These are phyloP conservation scores for Leishmania major DNA, from an alignment of 208 protist species.

Conservation along the genomic window DNA sequence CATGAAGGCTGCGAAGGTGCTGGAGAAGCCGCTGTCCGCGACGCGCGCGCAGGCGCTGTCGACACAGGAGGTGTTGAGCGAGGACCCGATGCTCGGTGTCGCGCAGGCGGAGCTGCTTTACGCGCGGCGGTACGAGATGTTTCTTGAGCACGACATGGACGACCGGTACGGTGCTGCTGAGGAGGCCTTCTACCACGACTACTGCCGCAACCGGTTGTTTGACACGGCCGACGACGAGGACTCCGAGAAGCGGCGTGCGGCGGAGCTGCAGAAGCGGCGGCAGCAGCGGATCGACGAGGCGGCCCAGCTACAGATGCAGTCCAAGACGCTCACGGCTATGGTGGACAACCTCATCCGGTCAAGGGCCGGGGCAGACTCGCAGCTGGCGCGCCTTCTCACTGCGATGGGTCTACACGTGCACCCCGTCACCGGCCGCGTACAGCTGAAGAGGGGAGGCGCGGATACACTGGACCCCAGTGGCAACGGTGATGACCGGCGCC, in stretches of 20 bases:
- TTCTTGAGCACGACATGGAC: constrained; percentile 64
- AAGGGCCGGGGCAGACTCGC: constrained; percentile 36
- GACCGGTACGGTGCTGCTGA: constrained; percentile 65
- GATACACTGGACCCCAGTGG: background rate
- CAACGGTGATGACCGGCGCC: background rate
- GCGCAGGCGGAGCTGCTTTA: constrained; percentile 39
- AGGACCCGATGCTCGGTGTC: constrained; percentile 31
- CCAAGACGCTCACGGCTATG: constrained; percentile 52
- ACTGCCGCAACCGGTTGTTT: constrained; percentile 24
- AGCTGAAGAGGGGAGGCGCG: background rate
- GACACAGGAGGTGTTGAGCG: constrained; percentile 24
- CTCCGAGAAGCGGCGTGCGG: constrained; percentile 8
- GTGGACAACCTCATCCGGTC: constrained; percentile 67
- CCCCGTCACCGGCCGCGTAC: constrained; percentile 33
- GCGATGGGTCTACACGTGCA: constrained; percentile 70
- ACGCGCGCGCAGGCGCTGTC: constrained; percentile 19
- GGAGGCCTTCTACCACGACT: constrained; percentile 58
- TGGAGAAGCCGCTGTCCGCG: constrained; percentile 28
- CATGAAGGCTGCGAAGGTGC: constrained; percentile 23
- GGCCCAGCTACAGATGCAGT: constrained; percentile 31
- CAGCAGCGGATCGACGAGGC: constrained; percentile 34
- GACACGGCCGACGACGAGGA: constrained; percentile 22
- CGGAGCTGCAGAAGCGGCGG: constrained; percentile 11
- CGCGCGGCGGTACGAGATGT: constrained; percentile 62
- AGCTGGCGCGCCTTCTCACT: constrained; percentile 48